These are phyloP conservation scores for Picochlorum sp. DNA, from an alignment of 139 green algal genomes.

Conservation along the genomic window DNA sequence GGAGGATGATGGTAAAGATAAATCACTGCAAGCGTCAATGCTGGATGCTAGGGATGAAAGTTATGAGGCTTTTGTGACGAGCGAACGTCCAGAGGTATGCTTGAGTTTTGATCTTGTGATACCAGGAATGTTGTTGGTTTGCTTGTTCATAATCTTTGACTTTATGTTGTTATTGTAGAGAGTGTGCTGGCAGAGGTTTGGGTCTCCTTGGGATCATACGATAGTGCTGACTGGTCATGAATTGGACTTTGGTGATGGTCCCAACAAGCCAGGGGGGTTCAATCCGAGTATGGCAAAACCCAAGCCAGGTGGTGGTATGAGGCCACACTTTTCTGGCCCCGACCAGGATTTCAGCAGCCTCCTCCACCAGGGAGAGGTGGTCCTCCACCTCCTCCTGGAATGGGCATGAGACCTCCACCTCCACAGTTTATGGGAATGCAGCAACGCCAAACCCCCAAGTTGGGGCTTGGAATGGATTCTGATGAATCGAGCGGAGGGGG, in stretches of 20 bases:
- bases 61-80: constrained; percentile 29
- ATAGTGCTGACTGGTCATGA: constrained; percentile 22
- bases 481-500: not conserved
- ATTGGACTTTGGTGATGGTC: constrained; percentile 11
- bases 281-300: not conserved
- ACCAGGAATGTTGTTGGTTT: too few species aligned
- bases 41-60: constrained; percentile 4
- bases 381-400: not conserved
- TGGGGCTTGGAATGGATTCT: constrained; percentile 1
- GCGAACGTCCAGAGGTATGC: constrained; percentile 13
- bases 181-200: constrained; percentile 12
- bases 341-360: not conserved
- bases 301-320: not conserved
- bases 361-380: not conserved
- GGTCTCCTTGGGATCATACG: constrained; percentile 25
- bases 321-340: not conserved
- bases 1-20: not conserved
- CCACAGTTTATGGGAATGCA: constrained; percentile 3
- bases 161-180: not conserved
- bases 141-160: not conserved
- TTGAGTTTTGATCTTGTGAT: too few species aligned
- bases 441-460: not conserved
- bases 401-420: not conserved
- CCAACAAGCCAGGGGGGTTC: too few species aligned
- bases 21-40: not conserved